Evolutionary conservation across 2,329 filamentous ascomycete species (phyloP), one percentile per base, ranked within the genome.

Genomic region (Dothideomycetes sp.): DNA sequence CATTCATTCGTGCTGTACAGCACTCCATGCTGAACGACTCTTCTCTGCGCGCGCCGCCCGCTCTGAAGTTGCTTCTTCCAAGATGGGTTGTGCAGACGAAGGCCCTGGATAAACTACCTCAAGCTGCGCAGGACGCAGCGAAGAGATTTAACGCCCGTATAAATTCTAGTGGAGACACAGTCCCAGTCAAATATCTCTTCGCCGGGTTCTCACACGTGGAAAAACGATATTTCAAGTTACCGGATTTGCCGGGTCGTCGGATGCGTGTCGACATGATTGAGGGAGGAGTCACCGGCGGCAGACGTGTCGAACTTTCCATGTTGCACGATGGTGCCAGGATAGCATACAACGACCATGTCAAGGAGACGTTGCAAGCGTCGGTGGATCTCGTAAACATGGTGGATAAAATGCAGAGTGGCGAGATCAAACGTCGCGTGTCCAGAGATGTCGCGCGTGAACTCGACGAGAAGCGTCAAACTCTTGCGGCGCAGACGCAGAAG

Each of bases 151-250:
- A 25, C 4, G 5, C 11, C 12, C 12, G 20, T 15, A n/a, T 8
- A 7, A 22, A 15, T 9, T 6, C 17, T 3, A 20, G 6, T 8
- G 17, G 20, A 10, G 23, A 20, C 10, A 25, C 13, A 15, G 12
- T 36, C 7, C 13, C 16, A 6, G 22, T 32, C 23, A 33, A 33
- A 8, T 48, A 48, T 20, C 38, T 42, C 13, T 48, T 48, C 18
- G 27, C 34, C n/a, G 44, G 46, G 2, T 48, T 44, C 16, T 43
- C 45, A 17, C 28, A 37, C 13, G 36, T 20, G 2, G 40, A 44
- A 11, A 11, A n/a, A 11, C 29, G 36, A 11, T 13, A 35, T 5
- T 19, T 27, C n/a, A 27, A 29, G 12, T 13, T 36, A 15, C 11
- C 38, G 5, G 17, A 33, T 9, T 30, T 10, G 13, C 15, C 23